Percentiles rank a stretch among this genome's conserved stretches.
Evolutionary conservation across 768 basidiomycete genomes (phyloP).

Genomic region (Termitomyces sp.): DNA sequence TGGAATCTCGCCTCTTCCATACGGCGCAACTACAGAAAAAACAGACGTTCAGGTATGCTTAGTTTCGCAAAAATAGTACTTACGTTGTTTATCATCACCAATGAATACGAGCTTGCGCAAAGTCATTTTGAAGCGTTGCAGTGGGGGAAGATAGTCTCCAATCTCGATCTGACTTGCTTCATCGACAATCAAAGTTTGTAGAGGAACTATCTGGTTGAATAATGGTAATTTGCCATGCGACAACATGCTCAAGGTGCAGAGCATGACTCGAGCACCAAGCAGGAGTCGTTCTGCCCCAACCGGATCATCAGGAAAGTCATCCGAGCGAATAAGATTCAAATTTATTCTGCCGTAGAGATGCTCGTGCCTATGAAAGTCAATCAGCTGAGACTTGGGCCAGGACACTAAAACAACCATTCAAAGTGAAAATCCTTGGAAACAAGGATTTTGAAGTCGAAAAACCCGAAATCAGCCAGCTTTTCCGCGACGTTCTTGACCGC

Average conservation of each 20-base stretch:
- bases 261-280: conserved; percentile 44
- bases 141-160: conserved; percentile 39
- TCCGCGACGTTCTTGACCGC: conserved; percentile 81
- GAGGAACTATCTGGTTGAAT: conserved; percentile 26
- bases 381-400: neutral
- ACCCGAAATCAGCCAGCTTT: conserved; percentile 45
- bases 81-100: conserved; percentile 50
- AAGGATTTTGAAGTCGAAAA: conserved; percentile 51
- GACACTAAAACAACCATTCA: conserved; percentile 44
- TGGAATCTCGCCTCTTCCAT: conserved; percentile 48
- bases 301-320: conserved; percentile 19
- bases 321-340: conserved; percentile 44
- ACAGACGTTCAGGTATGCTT: neutral
- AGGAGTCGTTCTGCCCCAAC: conserved; percentile 23
- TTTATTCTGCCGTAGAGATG: conserved; percentile 53
- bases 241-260: conserved; percentile 68
- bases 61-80: conserved; percentile 13
- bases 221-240: conserved; percentile 25
- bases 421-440: conserved; percentile 62
- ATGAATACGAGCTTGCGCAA: conserved; percentile 45
- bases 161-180: conserved; percentile 54
- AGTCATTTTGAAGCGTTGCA: conserved; percentile 26
- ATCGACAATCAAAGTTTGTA: conserved; percentile 41
- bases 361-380: conserved; percentile 52
- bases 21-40: conserved; percentile 52